A percentile compares a stretch with the other conserved stretches of the same genome.
These are phyloP conservation scores for Rugosomyces carneus DNA, from an alignment of 1,284 basidiomycete species.

Conservation along the genomic window DNA sequence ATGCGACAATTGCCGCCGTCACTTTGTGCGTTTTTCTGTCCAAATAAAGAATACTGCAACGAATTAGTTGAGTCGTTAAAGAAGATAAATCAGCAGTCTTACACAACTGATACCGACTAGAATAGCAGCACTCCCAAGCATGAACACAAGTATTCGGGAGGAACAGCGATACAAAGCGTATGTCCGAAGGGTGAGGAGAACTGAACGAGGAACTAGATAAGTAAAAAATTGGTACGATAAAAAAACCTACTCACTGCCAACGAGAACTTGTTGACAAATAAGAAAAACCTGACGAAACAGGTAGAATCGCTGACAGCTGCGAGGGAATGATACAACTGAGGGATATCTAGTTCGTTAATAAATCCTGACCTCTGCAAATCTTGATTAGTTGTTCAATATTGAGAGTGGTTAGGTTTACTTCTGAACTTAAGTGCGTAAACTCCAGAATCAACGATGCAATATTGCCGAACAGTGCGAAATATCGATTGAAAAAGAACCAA, in stretches of 20 bases:
- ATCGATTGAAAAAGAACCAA: slow-evolving; percentile 40
- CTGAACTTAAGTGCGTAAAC: slow-evolving; percentile 20
- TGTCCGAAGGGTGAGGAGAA: slow-evolving; percentile 33
- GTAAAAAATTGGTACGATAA: not conserved
- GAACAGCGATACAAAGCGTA: slow-evolving; percentile 36
- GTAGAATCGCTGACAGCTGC: slow-evolving; percentile 20
- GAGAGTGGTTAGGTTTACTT: not conserved
- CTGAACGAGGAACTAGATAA: slow-evolving; percentile 15
- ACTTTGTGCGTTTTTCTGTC: slow-evolving; percentile 22
- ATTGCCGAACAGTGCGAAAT: slow-evolving; percentile 33
- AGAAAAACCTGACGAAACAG: slow-evolving; percentile 33
- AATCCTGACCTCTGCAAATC: slow-evolving; percentile 10
- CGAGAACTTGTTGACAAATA: slow-evolving; percentile 32
- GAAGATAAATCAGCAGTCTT: no score
- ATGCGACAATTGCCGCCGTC: slow-evolving; percentile 30
- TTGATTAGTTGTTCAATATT: not conserved
- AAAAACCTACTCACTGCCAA: slow-evolving; percentile 28
- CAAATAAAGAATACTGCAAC: slow-evolving; percentile 29
- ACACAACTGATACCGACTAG: slow-evolving; percentile 24
- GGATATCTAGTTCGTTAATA: not conserved
- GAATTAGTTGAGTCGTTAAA: not conserved
- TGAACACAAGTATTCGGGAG: slow-evolving; percentile 22
- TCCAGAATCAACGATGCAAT: slow-evolving; percentile 26
- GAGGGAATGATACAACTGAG: not conserved
- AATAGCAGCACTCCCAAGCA: slow-evolving; percentile 23